Percentiles rank a stretch among this genome's conserved stretches.
Conservation (phyloP, 495 filamentous ascomycete species). For the Xylaria flabelliformis region DNA sequence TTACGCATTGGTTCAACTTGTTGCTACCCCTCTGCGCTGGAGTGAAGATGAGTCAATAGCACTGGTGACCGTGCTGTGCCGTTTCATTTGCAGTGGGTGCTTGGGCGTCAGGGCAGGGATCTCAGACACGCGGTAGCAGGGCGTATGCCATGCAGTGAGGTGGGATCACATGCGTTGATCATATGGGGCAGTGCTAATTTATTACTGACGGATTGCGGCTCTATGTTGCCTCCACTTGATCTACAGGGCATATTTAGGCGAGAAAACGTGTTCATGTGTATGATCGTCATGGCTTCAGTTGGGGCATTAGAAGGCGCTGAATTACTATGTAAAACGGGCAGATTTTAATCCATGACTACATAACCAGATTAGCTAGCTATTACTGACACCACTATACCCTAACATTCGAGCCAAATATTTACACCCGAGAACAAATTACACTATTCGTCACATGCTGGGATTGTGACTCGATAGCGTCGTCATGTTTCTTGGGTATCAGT, state of each 20-base stretch:
- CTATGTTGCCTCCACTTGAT: conserved; percentile 2
- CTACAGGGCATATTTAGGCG: conserved; percentile 10
- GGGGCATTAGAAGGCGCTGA: neutral
- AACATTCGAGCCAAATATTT: neutral
- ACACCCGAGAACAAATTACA: neutral
- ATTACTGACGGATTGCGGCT: neutral
- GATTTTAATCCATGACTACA: neutral
- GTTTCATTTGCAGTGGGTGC: conserved; percentile 7
- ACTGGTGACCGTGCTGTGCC: neutral
- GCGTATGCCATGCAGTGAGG: conserved; percentile 20
- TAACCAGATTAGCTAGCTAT: neutral
- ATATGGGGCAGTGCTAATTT: conserved; percentile 11
- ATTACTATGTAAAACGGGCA: neutral
- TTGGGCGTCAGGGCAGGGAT: conserved; percentile 17
- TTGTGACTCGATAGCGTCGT: neutral
- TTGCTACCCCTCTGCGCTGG: neutral
- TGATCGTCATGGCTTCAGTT: neutral
- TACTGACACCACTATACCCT: neutral
- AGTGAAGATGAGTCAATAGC: conserved; percentile 17
- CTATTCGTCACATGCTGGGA: neutral
- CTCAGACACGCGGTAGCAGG: conserved; percentile 9
- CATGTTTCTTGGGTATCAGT: neutral
- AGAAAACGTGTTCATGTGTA: neutral
- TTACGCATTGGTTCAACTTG: neutral
- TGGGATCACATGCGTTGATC: conserved; percentile 20